Percentiles rank a stretch among this genome's conserved stretches.
Conservation (phyloP, 768 basidiomycete genomes). For the Crucibulum laeve region DNA sequence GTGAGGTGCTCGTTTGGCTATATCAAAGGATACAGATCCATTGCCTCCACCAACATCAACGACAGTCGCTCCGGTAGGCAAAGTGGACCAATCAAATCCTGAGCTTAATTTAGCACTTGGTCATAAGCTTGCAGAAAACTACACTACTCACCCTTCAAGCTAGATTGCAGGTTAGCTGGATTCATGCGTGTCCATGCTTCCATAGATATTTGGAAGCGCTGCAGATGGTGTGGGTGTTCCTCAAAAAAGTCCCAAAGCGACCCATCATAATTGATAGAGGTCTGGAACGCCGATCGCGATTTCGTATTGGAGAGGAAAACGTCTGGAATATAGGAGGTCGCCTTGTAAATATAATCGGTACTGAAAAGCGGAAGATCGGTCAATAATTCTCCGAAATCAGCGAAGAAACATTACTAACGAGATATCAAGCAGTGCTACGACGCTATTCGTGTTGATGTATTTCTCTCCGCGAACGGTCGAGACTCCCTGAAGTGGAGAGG, state of each 20-base stretch:
- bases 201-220: slow-evolving; percentile 9
- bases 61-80: slow-evolving; percentile 7
- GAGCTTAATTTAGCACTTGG: neutral
- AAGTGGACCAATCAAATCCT: slow-evolving; percentile 14
- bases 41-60: slow-evolving; percentile 18
- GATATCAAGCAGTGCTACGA: neutral
- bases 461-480: neutral
- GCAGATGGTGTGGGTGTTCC: slow-evolving; percentile 5
- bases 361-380: neutral
- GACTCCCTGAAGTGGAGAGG: neutral
- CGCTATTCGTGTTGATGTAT: neutral
- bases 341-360: slow-evolving; percentile 16
- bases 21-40: slow-evolving; percentile 9
- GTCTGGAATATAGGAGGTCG: slow-evolving; percentile 15
- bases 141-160: slow-evolving; percentile 5
- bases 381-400: neutral
- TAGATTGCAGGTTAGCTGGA: slow-evolving; percentile 1
- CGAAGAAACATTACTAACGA: neutral
- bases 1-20: slow-evolving; percentile 8
- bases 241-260: slow-evolving; percentile 8
- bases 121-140: neutral
- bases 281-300: slow-evolving; percentile 2
- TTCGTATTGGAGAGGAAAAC: slow-evolving; percentile 5
- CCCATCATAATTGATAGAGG: neutral
- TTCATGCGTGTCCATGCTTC: slow-evolving; percentile 5